Percentiles rank a stretch among this genome's conserved stretches.
phyloP scores from a whole-genome alignment of 2,329 filamentous ascomycete genomes.

The Meredithiella fracta region DNA sequence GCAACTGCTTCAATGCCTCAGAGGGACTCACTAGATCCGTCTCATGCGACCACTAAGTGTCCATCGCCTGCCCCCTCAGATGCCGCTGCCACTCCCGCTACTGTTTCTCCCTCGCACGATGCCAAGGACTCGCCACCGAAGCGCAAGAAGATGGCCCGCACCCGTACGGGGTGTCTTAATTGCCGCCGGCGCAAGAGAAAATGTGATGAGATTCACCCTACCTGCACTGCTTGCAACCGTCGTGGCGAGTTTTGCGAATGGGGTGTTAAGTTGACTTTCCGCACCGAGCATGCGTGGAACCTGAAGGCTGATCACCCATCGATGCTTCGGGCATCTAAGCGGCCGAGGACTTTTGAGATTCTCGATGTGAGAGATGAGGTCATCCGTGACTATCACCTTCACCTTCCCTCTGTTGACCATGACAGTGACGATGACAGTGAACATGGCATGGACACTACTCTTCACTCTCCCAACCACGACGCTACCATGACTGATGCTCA shows the following conservation, averaged over 20 bases:
- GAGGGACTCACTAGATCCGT: not conserved
- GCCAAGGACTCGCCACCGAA: conserved; percentile 11
- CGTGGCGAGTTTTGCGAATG: conserved; percentile 22
- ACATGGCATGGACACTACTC: not conserved
- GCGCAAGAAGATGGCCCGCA: conserved; percentile 21
- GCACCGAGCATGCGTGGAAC: conserved; percentile 23
- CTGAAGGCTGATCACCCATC: conserved; percentile 22
- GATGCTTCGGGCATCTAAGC: conserved; percentile 20
- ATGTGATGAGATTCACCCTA: conserved; percentile 23
- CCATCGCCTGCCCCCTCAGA: not conserved
- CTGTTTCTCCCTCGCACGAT: not conserved
- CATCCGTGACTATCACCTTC: conserved; percentile 22
- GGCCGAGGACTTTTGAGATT: conserved; percentile 22
- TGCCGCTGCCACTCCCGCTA: not conserved
- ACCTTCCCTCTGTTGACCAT: conserved; percentile 15
- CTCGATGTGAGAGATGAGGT: conserved; percentile 24
- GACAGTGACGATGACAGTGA: conserved; percentile 13
- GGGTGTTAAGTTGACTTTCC: conserved; percentile 25
- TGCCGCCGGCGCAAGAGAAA: conserved; percentile 26
- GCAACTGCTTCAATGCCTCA: not conserved
- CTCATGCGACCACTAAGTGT: not conserved
- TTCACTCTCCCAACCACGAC: not conserved
- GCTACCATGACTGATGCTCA: not conserved
- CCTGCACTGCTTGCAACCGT: conserved; percentile 22
- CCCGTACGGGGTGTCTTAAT: conserved; percentile 24